Evolutionary conservation across 345 rosid species (phyloP).

Genomic region (Geranium rotundifolium): DNA sequence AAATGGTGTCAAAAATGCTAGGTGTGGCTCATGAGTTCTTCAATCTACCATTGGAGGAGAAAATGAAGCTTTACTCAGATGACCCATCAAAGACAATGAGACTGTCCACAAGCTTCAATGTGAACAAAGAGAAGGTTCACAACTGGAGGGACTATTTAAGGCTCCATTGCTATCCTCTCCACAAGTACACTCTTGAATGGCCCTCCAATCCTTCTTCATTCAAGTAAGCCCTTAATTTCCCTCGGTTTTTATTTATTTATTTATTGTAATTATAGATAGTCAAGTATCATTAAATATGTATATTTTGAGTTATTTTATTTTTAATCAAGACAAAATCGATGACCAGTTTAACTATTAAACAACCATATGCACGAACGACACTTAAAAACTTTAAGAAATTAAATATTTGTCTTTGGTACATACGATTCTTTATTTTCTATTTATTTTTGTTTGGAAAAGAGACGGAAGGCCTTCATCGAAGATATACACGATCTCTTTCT

Average conservation of each 20-base stretch:
- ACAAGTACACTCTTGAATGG: conserved; percentile 65
- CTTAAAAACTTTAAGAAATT: no score
- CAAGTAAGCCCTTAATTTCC: conserved; percentile 30
- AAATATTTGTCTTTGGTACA: no score
- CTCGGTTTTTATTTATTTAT: neutral
- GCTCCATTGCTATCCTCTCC: conserved; percentile 66
- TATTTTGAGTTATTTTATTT: no score
- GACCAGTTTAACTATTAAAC: no score
- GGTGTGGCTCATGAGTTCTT: conserved; percentile 51
- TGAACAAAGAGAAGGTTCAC: conserved; percentile 62
- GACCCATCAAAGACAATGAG: conserved; percentile 70
- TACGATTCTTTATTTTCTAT: no score
- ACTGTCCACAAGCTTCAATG: conserved; percentile 73
- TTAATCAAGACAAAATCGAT: no score
- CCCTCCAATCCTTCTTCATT: conserved; percentile 62
- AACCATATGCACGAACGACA: no score
- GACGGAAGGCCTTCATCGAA: no score
- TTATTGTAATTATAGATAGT: neutral
- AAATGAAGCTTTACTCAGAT: conserved; percentile 73
- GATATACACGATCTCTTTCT: no score
- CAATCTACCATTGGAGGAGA: conserved; percentile 58
- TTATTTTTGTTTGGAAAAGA: no score
- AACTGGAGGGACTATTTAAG: conserved; percentile 88
- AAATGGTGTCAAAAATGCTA: conserved; percentile 29
- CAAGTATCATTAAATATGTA: no score